phyloP scores from a whole-genome alignment of 257 asterid genomes.

The Solanum corneliomulleri region DNA sequence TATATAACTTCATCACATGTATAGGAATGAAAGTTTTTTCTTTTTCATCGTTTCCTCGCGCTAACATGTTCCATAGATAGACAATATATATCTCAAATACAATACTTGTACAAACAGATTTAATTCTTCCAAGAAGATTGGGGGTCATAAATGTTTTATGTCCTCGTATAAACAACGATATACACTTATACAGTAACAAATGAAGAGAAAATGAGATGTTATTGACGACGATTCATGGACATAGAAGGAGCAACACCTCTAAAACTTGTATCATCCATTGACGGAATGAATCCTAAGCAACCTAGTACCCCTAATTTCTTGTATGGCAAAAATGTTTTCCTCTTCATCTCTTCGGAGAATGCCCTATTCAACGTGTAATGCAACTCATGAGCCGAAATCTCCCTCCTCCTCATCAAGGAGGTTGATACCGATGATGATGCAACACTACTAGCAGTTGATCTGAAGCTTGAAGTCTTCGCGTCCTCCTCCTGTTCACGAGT shows the following conservation, averaged over 20 bases:
- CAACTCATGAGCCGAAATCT: conserved; percentile 70
- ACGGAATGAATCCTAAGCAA: conserved; percentile 60
- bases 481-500: conserved; percentile 15
- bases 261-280: conserved; percentile 20
- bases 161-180: not conserved
- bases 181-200: not conserved
- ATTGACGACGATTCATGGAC: not conserved
- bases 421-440: conserved; percentile 30
- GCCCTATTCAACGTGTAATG: conserved; percentile 71
- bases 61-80: not conserved
- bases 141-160: not conserved
- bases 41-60: not conserved
- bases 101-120: not conserved
- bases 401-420: conserved; percentile 38
- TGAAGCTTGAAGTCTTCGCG: conserved; percentile 39
- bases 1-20: not conserved
- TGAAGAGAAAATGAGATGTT: not conserved
- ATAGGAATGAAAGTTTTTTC: not conserved
- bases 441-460: conserved; percentile 44
- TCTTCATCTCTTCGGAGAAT: conserved; percentile 66
- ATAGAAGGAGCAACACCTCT: conserved; percentile 26
- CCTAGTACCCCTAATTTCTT: conserved; percentile 54
- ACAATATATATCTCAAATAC: not conserved
- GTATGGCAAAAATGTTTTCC: conserved; percentile 74
- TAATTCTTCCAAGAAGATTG: not conserved